Evolutionary conservation across 495 filamentous ascomycete species (phyloP), one percentile per base, ranked within the genome.

Genomic region (Sordaria brevicollis): DNA sequence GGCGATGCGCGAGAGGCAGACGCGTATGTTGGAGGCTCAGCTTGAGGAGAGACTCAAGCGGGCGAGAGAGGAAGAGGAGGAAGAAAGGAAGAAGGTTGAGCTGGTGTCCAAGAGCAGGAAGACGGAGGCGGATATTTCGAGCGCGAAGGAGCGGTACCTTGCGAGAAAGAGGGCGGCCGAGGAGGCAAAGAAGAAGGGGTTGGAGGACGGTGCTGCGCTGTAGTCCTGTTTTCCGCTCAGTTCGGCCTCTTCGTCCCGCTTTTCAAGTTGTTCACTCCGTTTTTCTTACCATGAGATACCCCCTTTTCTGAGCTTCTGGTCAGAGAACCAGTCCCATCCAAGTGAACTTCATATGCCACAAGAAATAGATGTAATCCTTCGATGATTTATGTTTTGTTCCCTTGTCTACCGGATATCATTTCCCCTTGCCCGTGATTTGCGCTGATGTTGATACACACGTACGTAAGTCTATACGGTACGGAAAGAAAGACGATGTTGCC

Each of bases 71-170:
- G 90, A 93, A 72, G 93, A 92, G 66, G 92, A 91, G 69, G 87
- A 87, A 65, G 90, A 91, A 69, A 79, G 80, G 74, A 80, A 86
- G 76, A 90, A 89, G 81, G 75, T 90, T 31, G 92, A 93, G 74
- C 84, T 92, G 68, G 87, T 88, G 66, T 85, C 84, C 54, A 97
- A 96, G 86, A 86, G 82, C 70, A 79, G 84, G 41, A 89, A 89
- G 83, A 92, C 93, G 6, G 87, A 90, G 69, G 82, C 83, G 25
- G 95, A 99, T 74, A 91, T 98, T 35, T 90, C 85, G 77, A 91
- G 91, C 76, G 94, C 94, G 7, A 91, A 88, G 78, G 94, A 97
- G 83, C 84, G 94, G 71, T 97, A 93, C 78, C 79, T 97, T 72
- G 91, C 92, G 68, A 83, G 94, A 78, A 97, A 96, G 83, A 86